Evolutionary conservation across 129 eudicot species (phyloP).

Genomic region (Dittrichia graveolens): DNA sequence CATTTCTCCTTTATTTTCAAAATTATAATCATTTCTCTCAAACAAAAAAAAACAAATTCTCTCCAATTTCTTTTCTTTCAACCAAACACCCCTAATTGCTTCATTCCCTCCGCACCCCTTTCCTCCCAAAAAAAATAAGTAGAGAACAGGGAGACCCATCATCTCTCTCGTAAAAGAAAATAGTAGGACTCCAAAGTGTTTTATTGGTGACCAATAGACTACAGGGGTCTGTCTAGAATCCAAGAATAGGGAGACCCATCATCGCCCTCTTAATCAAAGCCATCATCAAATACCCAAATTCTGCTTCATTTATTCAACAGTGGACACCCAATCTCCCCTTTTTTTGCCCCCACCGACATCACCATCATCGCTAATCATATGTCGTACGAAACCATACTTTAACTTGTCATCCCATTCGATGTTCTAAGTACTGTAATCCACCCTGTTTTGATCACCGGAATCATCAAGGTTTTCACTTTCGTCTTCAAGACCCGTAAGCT

Average conservation of each 20-base stretch:
- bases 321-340: not conserved
- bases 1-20: too few species aligned
- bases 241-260: not conserved
- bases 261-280: conserved; percentile 17
- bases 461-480: conserved; percentile 29
- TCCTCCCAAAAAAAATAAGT: too few species aligned
- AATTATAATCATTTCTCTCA: too few species aligned
- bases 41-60: too few species aligned
- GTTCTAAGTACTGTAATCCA: not conserved
- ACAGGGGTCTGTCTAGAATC: conserved; percentile 6
- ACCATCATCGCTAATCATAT: conserved; percentile 12
- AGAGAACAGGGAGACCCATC: too few species aligned
- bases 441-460: conserved; percentile 25
- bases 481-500: conserved; percentile 36
- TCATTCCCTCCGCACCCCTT: too few species aligned
- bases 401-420: not conserved
- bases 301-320: conserved; percentile 18
- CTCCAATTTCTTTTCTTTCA: too few species aligned
- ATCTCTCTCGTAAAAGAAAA: too few species aligned
- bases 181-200: too few species aligned
- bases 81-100: too few species aligned
- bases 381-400: conserved; percentile 12
- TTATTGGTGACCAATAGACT: not conserved
- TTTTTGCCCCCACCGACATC: conserved; percentile 30
- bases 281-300: conserved; percentile 22